Conservation (phyloP, 306 rosid genomes). For the Lotus japonicus region DNA sequence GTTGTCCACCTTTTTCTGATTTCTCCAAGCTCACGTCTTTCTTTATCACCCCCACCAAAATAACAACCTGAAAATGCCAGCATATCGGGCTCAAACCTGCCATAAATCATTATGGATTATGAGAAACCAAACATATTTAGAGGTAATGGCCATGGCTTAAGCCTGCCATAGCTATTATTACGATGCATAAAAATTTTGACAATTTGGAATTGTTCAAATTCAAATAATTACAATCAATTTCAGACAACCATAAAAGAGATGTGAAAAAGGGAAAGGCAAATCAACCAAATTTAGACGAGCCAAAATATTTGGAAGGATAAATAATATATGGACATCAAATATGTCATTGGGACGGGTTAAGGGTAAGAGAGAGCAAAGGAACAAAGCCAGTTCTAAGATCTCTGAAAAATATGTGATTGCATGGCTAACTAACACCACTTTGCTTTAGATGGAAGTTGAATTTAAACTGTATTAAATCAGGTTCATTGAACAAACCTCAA, state of each 20-base stretch:
- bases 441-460: conserved; percentile 19
- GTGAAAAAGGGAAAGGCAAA: conserved; percentile 9
- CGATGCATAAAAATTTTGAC: neutral
- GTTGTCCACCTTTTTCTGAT: conserved; percentile 97
- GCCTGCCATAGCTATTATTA: conserved; percentile 12
- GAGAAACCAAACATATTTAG: conserved; percentile 17
- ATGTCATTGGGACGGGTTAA: neutral
- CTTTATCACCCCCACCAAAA: conserved; percentile 97
- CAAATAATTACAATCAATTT: conserved; percentile 6
- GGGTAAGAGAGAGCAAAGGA: neutral
- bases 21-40: conserved; percentile 85
- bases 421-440: conserved; percentile 6
- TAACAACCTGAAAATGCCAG: conserved; percentile 99
- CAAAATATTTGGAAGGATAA: conserved; percentile 5
- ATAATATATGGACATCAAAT: neutral
- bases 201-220: conserved; percentile 20
- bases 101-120: conserved; percentile 31
- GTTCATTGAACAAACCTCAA: conserved; percentile 61
- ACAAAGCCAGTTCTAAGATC: neutral
- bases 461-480: conserved; percentile 1
- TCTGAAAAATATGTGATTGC: neutral
- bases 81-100: conserved; percentile 99
- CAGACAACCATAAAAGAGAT: neutral
- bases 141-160: neutral
- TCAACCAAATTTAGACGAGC: conserved; percentile 8